phyloP scores from a whole-genome alignment of 2,329 filamentous ascomycete species.

The Fusarium abutilonis region DNA sequence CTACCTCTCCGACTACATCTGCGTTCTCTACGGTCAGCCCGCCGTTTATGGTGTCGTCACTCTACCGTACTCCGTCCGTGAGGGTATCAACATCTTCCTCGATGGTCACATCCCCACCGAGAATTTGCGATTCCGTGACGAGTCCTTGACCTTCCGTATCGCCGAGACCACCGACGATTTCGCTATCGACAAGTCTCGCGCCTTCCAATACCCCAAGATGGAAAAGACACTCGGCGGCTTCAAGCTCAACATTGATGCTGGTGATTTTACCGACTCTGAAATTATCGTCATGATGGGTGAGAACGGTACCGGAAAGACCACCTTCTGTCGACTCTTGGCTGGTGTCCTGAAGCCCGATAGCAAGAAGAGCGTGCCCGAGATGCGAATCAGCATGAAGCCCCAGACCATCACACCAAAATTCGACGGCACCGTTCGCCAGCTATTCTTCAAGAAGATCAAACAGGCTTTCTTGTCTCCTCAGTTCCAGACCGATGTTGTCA shows the following conservation, averaged over 20 bases:
- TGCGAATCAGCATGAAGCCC: conserved; percentile 99
- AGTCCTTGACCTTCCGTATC: conserved; percentile 95
- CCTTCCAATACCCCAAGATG: conserved; percentile 89
- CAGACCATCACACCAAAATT: conserved; percentile 99
- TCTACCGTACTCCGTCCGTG: conserved; percentile 91
- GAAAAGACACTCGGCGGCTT: conserved; percentile 92
- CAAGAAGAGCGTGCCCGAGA: conserved; percentile 79
- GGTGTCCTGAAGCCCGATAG: conserved; percentile 92
- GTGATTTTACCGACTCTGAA: conserved; percentile 95
- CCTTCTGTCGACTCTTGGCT: conserved; percentile 95
- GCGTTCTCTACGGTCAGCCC: conserved; percentile 93
- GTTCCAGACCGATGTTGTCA: conserved; percentile 99
- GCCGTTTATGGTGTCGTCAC: conserved; percentile 98
- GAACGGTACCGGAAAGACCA: conserved; percentile 99
- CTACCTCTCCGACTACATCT: conserved; percentile 98
- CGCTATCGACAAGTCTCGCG: conserved; percentile 82
- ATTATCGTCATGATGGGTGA: conserved; percentile 99
- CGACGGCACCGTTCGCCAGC: conserved; percentile 92
- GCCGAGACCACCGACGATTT: conserved; percentile 91
- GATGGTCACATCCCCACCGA: conserved; percentile 98
- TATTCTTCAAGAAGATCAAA: conserved; percentile 99
- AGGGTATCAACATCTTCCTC: conserved; percentile 99
- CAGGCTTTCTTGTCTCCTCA: conserved; percentile 94
- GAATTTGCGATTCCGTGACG: conserved; percentile 97
- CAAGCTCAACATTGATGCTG: conserved; percentile 81